A percentile compares a stretch with the other conserved stretches of the same genome.
These are phyloP conservation scores for Nemania sp. DNA, from an alignment of 2,329 filamentous ascomycete genomes.

Conservation along the genomic window DNA sequence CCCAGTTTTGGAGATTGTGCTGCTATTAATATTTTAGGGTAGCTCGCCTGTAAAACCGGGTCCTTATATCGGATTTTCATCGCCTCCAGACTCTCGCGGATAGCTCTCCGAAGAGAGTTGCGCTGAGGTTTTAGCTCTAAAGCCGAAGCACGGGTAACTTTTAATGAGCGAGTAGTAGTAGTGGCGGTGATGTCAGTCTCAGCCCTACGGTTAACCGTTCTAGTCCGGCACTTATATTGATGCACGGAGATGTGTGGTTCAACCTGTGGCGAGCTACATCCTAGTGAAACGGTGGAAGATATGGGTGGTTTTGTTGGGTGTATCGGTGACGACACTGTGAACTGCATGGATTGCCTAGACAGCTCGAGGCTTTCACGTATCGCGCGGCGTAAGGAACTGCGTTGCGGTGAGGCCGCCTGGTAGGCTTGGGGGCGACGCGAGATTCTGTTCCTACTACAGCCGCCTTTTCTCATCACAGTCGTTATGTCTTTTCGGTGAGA, in stretches of 20 bases:
- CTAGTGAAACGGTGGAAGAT: not conserved
- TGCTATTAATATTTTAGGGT: not conserved
- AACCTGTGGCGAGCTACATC: not conserved
- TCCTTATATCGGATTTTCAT: not conserved
- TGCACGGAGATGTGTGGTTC: not conserved
- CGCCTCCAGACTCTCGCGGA: conserved; percentile 19
- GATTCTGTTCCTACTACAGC: not conserved
- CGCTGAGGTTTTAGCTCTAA: conserved; percentile 15
- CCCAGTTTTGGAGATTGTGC: not conserved
- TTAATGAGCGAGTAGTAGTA: not conserved
- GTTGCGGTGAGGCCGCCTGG: conserved; percentile 21
- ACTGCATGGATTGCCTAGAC: not conserved
- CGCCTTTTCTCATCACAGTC: not conserved
- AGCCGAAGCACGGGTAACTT: not conserved
- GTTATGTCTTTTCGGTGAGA: not conserved
- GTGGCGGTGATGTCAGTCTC: not conserved
- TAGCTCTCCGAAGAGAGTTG: conserved; percentile 32
- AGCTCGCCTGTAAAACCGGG: not conserved
- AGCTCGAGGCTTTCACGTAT: conserved; percentile 24
- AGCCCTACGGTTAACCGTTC: not conserved
- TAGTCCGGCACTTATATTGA: not conserved
- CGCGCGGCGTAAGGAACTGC: conserved; percentile 40
- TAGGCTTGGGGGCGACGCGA: not conserved
- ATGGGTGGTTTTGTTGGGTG: not conserved
- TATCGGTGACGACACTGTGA: not conserved